Evolutionary conservation across 1,284 basidiomycete species (phyloP).

Genomic region (Coriolopsis trogii): DNA sequence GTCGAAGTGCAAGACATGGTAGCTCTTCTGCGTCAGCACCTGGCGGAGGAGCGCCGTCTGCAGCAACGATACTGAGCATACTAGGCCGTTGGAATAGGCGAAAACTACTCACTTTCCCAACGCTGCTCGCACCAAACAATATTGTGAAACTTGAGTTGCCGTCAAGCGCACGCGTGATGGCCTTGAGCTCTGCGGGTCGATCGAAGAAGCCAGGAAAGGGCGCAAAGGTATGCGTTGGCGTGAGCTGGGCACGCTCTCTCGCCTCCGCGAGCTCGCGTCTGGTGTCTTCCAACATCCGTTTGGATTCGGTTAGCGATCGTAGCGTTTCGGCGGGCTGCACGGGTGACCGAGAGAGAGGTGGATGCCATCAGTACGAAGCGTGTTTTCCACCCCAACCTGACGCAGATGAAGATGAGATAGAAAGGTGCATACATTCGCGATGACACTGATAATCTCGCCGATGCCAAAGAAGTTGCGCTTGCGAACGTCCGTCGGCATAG

Average conservation of each 20-base stretch:
- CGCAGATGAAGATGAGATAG: constrained; percentile 3
- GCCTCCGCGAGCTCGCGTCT: constrained; percentile 71
- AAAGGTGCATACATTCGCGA: constrained; percentile 64
- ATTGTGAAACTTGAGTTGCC: constrained; percentile 80
- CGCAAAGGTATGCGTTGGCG: constrained; percentile 78
- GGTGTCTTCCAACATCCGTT: constrained; percentile 73
- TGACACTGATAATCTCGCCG: constrained; percentile 73
- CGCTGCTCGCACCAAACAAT: constrained; percentile 78
- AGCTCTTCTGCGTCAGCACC: constrained; percentile 65
- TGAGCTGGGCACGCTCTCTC: constrained; percentile 64
- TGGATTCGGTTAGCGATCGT: constrained; percentile 76
- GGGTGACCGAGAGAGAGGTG: constrained; percentile 8
- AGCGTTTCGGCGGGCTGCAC: constrained; percentile 75
- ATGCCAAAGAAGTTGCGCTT: constrained; percentile 78
- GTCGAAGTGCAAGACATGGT: constrained; percentile 83
- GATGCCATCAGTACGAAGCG: constrained; percentile 14
- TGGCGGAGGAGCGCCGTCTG: constrained; percentile 79
- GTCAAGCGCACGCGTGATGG: constrained; percentile 64
- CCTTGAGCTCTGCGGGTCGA: constrained; percentile 64
- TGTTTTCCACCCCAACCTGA: constrained; percentile 1
- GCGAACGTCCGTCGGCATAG: constrained; percentile 57
- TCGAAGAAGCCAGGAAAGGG: constrained; percentile 73
- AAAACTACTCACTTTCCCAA: constrained; percentile 62
- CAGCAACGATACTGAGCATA: no score
- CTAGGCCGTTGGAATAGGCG: not conserved